Base-by-base conservation (phyloP, 1,284 basidiomycete species). In the Anthracocystis walkeri region DNA sequence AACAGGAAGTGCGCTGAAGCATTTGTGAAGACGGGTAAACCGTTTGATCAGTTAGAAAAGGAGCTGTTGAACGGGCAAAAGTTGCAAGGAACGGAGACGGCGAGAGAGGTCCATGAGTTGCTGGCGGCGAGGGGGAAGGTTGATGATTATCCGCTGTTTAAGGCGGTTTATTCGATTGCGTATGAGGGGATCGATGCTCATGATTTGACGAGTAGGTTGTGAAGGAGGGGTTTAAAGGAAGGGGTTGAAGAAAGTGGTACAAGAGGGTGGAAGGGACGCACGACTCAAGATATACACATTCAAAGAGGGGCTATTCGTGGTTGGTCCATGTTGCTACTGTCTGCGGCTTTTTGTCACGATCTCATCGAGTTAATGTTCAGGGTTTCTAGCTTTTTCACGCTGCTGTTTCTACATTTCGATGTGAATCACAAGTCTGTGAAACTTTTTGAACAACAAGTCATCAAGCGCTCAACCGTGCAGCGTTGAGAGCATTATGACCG, bases 31-130 rank as follows among this genome's bases (percentile, higher is more conserved):
- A 87, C 86, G 11, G 85, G 87, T 58, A 87, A 89, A 85, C 85
- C 88, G 2, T 89, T 89, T 60, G 86, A 88, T 42, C 84, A 86
- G 58, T 85, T 90, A 10, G 89, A 90, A 81, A 85, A 87, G 71
- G 88, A 89, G 75, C 86, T 89, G 84, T 83, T 90, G 29, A 87
- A 87, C 53, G 89, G 89, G 0, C 89, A 89, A 78, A 89, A 88
- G 86, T 84, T 89, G 12, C 88, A 89, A 77, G 88, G 88, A n/a
- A 87, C 87, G 20, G 86, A 87, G 59, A 89, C 88, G 21, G 87
- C 88, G 23, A 83, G 87, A 59, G 88, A 88, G 76, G 81, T 88
- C 21, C 85, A 88, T 82, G 84, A 83, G 40, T 89, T 89, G 86
- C 86, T 90, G 44, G 83, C 86, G 67, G 86, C 86, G 12, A 80